These are phyloP conservation scores for Botrytis fabae DNA, from an alignment of 2,329 filamentous ascomycete genomes.

Conservation along the genomic window DNA sequence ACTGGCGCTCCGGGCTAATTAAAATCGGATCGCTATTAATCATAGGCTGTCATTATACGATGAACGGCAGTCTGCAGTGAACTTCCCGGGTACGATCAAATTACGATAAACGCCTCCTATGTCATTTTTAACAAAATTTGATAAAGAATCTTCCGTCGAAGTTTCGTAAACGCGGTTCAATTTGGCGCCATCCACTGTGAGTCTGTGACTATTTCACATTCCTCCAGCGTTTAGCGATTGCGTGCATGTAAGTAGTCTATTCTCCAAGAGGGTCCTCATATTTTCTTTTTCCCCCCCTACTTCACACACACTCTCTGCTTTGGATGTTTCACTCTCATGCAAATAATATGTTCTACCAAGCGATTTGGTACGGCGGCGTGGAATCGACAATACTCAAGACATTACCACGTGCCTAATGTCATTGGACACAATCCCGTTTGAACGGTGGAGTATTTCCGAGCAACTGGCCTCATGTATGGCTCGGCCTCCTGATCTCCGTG, in stretches of 20 bases:
- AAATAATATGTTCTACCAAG: background rate
- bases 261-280: background rate
- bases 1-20: background rate
- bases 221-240: background rate
- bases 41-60: background rate
- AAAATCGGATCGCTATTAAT: background rate
- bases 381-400: background rate
- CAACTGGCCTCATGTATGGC: background rate
- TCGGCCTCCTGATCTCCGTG: background rate
- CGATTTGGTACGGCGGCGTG: background rate
- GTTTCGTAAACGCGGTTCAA: background rate
- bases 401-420: background rate
- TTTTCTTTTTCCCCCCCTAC: background rate
- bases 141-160: background rate
- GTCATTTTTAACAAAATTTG: background rate
- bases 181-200: conserved; percentile 4
- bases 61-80: background rate
- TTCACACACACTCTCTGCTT: background rate
- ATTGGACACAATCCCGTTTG: background rate
- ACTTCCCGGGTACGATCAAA: background rate
- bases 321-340: background rate
- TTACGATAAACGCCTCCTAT: background rate
- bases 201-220: background rate
- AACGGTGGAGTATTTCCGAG: background rate
- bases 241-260: background rate